Evolutionary conservation across 176 grass and related monocot genomes (phyloP).

Genomic region (Ananas comosus): DNA sequence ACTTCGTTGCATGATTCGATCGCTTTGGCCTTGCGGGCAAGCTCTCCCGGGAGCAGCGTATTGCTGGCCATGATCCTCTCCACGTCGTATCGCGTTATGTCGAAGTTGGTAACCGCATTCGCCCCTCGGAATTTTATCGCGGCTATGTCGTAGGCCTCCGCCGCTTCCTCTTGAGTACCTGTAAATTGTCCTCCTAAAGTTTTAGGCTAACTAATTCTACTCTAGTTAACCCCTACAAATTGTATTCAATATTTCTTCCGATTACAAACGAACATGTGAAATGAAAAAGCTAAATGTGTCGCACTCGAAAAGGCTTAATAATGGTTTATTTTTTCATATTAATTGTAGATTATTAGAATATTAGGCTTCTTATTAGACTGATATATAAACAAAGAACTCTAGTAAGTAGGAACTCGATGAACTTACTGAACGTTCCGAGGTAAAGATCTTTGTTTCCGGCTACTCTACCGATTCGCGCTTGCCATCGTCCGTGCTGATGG

Average conservation of each 20-base stretch:
- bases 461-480: constrained; percentile 87
- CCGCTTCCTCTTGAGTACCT: constrained; percentile 90
- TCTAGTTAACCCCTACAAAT: too few relatives aligned
- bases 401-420: background rate
- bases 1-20: constrained; percentile 3
- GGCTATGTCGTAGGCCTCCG: constrained; percentile 87
- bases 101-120: constrained; percentile 92
- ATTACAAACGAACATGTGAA: too few relatives aligned
- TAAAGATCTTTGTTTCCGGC: constrained; percentile 99
- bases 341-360: too few relatives aligned
- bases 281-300: too few relatives aligned
- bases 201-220: too few relatives aligned
- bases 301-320: too few relatives aligned
- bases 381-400: too few relatives aligned
- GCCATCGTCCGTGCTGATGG: constrained; percentile 97
- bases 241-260: too few relatives aligned
- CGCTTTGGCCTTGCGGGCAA: constrained; percentile 48
- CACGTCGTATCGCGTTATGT: constrained; percentile 68
- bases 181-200: too few relatives aligned
- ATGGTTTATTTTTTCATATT: too few relatives aligned
- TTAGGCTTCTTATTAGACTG: too few relatives aligned
- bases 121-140: constrained; percentile 97
- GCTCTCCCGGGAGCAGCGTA: constrained; percentile 54
- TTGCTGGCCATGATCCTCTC: constrained; percentile 75
- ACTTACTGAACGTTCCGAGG: constrained; percentile 97